Evolutionary conservation across 2,329 filamentous ascomycete species (phyloP).

Genomic region (Raffaelea albimanens): DNA sequence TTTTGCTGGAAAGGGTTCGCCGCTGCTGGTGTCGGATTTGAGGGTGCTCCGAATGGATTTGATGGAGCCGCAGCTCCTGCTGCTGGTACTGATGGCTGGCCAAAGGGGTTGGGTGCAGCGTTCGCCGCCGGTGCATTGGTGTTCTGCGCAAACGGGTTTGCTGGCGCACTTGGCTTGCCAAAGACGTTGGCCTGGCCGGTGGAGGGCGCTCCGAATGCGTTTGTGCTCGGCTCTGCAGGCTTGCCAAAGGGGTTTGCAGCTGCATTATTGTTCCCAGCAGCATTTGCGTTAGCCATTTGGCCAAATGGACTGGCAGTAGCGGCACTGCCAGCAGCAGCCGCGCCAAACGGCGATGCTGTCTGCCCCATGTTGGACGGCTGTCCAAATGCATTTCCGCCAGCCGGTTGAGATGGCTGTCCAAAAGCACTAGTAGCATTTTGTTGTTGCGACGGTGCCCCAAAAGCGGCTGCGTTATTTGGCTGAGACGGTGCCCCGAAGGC

Average conservation of each 20-base stretch:
- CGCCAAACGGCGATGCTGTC: constrained; percentile 25
- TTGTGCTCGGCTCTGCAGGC: constrained; percentile 2
- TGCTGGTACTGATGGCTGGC: not conserved
- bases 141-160: not conserved
- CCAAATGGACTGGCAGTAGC: constrained; percentile 24
- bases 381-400: constrained; percentile 15
- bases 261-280: constrained; percentile 2
- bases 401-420: constrained; percentile 22
- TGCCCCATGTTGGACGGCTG: constrained; percentile 20
- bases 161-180: constrained; percentile 1
- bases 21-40: not conserved
- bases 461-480: constrained; percentile 7
- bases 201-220: constrained; percentile 2
- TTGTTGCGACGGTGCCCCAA: constrained; percentile 8
- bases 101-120: not conserved
- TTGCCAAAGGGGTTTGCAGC: constrained; percentile 8
- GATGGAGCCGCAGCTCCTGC: not conserved
- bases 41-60: not conserved
- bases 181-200: constrained; percentile 2
- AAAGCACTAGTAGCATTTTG: constrained; percentile 15
- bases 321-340: not conserved
- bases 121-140: too few relatives aligned
- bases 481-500: constrained; percentile 20
- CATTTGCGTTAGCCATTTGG: not conserved
- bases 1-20: constrained; percentile 8